These are phyloP conservation scores for Kazachstania kunashirensis DNA, from an alignment of 805 yeast genomes.

Conservation along the genomic window DNA sequence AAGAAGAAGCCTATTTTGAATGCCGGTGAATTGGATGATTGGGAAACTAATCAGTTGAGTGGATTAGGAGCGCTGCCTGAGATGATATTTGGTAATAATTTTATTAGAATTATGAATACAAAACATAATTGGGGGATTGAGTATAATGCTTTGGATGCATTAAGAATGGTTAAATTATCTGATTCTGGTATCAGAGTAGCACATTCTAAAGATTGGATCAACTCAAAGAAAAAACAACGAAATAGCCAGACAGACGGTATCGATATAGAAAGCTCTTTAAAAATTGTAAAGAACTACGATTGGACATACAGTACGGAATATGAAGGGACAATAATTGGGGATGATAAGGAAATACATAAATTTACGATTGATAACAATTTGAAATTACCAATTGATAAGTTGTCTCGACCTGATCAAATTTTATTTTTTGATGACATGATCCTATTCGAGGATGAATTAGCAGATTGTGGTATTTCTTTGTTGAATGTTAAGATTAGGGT, in stretches of 20 bases:
- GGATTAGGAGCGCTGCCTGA: slow-evolving; percentile 80
- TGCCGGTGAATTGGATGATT: slow-evolving; percentile 59
- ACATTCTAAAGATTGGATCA: slow-evolving; percentile 78
- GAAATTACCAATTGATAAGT: slow-evolving; percentile 58
- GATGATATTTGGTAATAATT: slow-evolving; percentile 89
- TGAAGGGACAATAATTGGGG: slow-evolving; percentile 42
- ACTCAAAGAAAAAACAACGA: slow-evolving; percentile 31
- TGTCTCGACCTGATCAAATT: slow-evolving; percentile 73
- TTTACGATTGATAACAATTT: slow-evolving; percentile 26
- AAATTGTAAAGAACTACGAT: slow-evolving; percentile 76
- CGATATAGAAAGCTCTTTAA: slow-evolving; percentile 35
- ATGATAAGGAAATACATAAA: slow-evolving; percentile 5
- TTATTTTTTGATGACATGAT: slow-evolving; percentile 82
- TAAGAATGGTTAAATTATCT: slow-evolving; percentile 41
- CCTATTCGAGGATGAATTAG: slow-evolving; percentile 88
- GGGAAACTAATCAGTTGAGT: slow-evolving; percentile 43
- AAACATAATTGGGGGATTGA: slow-evolving; percentile 38
- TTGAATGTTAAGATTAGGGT: slow-evolving; percentile 74
- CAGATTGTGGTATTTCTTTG: slow-evolving; percentile 87
- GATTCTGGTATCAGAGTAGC: slow-evolving; percentile 63
- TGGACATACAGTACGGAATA: slow-evolving; percentile 91
- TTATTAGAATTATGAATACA: slow-evolving; percentile 42
- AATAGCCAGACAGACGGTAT: slow-evolving; percentile 11
- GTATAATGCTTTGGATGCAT: slow-evolving; percentile 68
- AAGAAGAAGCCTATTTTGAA: slow-evolving; percentile 68